Base-by-base conservation (phyloP, 192 early-diverging fungal genomes). In the Coemansia sp. region DNA sequence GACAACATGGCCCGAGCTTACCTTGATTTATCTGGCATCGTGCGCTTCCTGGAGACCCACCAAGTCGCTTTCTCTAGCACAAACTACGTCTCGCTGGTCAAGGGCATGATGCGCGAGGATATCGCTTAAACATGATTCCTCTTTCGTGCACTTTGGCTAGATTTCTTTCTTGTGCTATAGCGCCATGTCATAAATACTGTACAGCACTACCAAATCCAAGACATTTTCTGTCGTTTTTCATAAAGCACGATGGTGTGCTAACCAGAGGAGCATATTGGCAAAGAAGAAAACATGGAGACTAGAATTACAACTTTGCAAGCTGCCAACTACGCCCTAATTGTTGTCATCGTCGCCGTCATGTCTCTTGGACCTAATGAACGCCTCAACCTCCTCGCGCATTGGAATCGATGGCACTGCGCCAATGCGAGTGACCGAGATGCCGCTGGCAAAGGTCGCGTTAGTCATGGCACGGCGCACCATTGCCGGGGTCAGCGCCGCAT, bases 401-500 rank as follows among this genome's bases (percentile, higher is more conserved):
- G 73, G 73, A 34, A 77, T 77, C 10, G 66, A 65, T 8, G 73
- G 67, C 13, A 69, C 37, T 23, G 73, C 73, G 15, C 73, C 73
- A 42, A 54, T 47, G n/a, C 53, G 55, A 3, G 73, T 70, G 7
- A 77, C 68, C 2, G 66, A 22, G 5, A 76, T 35, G 7, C 66
- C 72, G 17, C 62, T 61, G 7, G 72, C 72, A 51, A 50, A 69
- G 9, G 66, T 65, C 9, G 72, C 72, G 31, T 69, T 15, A 2
- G 31, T 32, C 72, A 76, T 76, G 1, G 72, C 66, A 2, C 48
- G 70, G 15, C 50, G 32, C 3, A 67, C 64, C 58, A 67, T 67
- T 0, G 65, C 51, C 4, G 70, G 70, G 0, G 70, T 67, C 29
- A 74, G 31, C 19, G 55, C 18, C 0, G 60, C 64, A 25, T 48